Evolutionary conservation across 257 asterid species (phyloP).

Genomic region (Verbena officinalis): DNA sequence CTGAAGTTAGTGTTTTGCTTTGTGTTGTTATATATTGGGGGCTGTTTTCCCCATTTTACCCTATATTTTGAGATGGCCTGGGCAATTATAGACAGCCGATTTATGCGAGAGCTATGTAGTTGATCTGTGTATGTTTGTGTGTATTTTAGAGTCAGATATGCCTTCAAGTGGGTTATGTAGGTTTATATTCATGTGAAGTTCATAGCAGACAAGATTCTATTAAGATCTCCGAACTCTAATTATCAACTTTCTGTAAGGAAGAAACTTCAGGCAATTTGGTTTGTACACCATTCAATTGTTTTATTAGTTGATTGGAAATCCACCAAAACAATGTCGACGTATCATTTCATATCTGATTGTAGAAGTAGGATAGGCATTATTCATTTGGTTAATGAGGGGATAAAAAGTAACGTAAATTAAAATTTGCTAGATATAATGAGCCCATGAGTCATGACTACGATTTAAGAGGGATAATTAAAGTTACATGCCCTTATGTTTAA

Average conservation of each 20-base stretch:
- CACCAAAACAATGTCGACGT: background rate
- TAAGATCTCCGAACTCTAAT: background rate
- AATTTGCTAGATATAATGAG: too few relatives aligned
- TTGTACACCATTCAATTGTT: background rate
- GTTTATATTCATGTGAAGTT: conserved; percentile 10
- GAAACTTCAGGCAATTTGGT: conserved; percentile 17
- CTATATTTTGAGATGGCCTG: background rate
- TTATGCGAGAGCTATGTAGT: background rate
- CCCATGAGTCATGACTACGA: too few relatives aligned
- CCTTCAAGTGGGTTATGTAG: background rate
- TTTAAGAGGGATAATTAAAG: too few relatives aligned
- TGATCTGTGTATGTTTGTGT: too few relatives aligned
- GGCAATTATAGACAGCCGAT: background rate
- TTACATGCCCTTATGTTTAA: too few relatives aligned
- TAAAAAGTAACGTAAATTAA: too few relatives aligned
- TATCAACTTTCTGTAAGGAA: background rate
- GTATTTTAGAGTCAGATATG: too few relatives aligned
- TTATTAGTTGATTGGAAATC: background rate
- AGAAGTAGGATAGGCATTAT: too few relatives aligned
- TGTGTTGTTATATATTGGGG: background rate
- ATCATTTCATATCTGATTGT: background rate
- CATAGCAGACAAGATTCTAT: background rate
- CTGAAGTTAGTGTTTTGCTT: background rate
- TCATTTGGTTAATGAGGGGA: too few relatives aligned
- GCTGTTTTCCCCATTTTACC: background rate